These are phyloP conservation scores for Lizanozyma gosingica DNA, from an alignment of 1,139 yeast species.

Conservation along the genomic window DNA sequence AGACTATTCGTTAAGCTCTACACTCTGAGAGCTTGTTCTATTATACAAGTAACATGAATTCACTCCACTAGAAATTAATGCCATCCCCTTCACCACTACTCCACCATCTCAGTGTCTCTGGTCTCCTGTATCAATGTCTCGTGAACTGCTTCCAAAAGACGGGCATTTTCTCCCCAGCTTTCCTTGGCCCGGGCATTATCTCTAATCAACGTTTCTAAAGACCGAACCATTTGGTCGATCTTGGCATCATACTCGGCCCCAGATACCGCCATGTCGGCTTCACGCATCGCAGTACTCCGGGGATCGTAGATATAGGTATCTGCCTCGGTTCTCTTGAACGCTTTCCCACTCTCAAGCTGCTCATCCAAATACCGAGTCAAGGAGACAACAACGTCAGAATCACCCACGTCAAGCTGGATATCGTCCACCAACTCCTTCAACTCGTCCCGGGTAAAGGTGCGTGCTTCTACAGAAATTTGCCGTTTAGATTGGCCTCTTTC, in stretches of 20 bases:
- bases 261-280: slow-evolving; percentile 9
- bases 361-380: slow-evolving; percentile 15
- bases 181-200: slow-evolving; percentile 25
- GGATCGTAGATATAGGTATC: slow-evolving; percentile 15
- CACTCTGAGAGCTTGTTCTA: too few relatives aligned
- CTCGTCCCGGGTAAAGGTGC: slow-evolving; percentile 15
- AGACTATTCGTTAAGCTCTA: too few relatives aligned
- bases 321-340: slow-evolving; percentile 16
- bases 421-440: slow-evolving; percentile 15
- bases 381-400: slow-evolving; percentile 4
- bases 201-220: slow-evolving; percentile 19
- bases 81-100: too few relatives aligned
- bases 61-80: too few relatives aligned
- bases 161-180: slow-evolving; percentile 29
- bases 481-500: slow-evolving; percentile 8
- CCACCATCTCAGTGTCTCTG: too few relatives aligned
- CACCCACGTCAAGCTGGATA: slow-evolving; percentile 9
- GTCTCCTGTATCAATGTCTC: slow-evolving; percentile 8
- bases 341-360: slow-evolving; percentile 15
- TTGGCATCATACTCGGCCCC: slow-evolving; percentile 27
- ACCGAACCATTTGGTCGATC: slow-evolving; percentile 17
- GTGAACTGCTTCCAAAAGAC: slow-evolving; percentile 20
- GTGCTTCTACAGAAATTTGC: slow-evolving; percentile 11
- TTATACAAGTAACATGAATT: too few relatives aligned
- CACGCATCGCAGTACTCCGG: slow-evolving; percentile 11